Evolutionary conservation across 345 rosid species (phyloP).

Genomic region (Salix suchowensis): DNA sequence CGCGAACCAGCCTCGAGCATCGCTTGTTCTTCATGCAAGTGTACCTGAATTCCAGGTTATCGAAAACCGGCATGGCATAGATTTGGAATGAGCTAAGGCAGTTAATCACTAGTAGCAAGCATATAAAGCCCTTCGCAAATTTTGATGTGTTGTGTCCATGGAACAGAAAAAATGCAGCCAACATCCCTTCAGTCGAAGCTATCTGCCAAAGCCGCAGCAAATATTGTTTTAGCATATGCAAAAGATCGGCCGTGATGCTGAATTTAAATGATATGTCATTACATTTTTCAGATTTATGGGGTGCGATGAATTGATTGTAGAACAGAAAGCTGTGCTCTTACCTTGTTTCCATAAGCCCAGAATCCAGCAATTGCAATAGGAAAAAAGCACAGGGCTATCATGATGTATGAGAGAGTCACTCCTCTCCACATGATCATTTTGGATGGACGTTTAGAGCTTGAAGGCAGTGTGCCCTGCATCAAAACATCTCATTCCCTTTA

Average conservation of each 20-base stretch:
- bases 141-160: slow-evolving; percentile 27
- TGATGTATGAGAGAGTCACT: slow-evolving; percentile 31
- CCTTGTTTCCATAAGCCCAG: slow-evolving; percentile 56
- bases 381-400: slow-evolving; percentile 32
- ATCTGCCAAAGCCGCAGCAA: slow-evolving; percentile 13
- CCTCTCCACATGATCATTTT: slow-evolving; percentile 47
- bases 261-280: too few species aligned
- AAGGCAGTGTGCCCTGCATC: slow-evolving; percentile 55
- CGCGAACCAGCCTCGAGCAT: slow-evolving; percentile 30
- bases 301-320: too few species aligned
- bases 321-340: slow-evolving; percentile 1
- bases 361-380: slow-evolving; percentile 42
- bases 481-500: neutral
- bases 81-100: slow-evolving; percentile 45
- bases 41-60: slow-evolving; percentile 41
- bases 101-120: slow-evolving; percentile 23
- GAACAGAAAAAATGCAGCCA: slow-evolving; percentile 21
- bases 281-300: too few species aligned
- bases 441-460: slow-evolving; percentile 21
- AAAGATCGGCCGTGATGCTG: too few species aligned
- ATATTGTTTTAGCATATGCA: neutral
- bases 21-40: slow-evolving; percentile 10
- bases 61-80: slow-evolving; percentile 54
- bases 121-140: slow-evolving; percentile 15
- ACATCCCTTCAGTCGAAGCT: slow-evolving; percentile 28